Percentiles rank a stretch among this genome's conserved stretches.
phyloP scores from a whole-genome alignment of 441 rosid species.

The Omphalea diandra region DNA sequence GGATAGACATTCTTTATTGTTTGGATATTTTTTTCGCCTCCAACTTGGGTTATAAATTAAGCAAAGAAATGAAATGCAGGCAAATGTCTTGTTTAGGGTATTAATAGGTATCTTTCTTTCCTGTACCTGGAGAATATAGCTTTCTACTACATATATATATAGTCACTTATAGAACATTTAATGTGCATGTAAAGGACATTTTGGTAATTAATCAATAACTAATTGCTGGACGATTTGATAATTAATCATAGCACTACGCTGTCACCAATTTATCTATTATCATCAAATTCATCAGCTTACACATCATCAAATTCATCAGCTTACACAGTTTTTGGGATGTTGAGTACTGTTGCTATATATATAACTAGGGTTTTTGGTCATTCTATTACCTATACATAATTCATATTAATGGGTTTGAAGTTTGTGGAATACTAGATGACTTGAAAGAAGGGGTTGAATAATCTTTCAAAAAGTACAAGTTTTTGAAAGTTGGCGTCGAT shows the following conservation, averaged over 20 bases:
- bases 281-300: neutral
- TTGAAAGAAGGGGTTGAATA: slow-evolving; percentile 27
- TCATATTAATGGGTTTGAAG: too few species aligned
- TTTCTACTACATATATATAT: too few species aligned
- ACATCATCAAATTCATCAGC: neutral
- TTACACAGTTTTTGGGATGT: neutral
- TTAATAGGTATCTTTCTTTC: too few species aligned
- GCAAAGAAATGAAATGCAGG: too few species aligned
- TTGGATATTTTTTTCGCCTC: slow-evolving; percentile 29
- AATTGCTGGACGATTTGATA: too few species aligned
- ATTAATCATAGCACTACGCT: neutral
- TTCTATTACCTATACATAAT: neutral
- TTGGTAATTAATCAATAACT: too few species aligned
- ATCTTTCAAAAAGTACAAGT: slow-evolving; percentile 1
- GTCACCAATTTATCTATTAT: neutral
- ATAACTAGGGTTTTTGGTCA: too few species aligned
- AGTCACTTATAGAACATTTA: too few species aligned
- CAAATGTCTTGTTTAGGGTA: too few species aligned
- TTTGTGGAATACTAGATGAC: slow-evolving; percentile 38
- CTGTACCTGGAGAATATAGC: too few species aligned
- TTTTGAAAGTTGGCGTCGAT: slow-evolving; percentile 29
- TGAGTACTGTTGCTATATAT: too few species aligned
- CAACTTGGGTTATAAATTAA: slow-evolving; percentile 38
- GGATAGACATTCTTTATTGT: slow-evolving; percentile 55
- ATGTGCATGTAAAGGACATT: too few species aligned